phyloP scores from a whole-genome alignment of 2,329 filamentous ascomycete genomes.

The Ciborinia camelliae region DNA sequence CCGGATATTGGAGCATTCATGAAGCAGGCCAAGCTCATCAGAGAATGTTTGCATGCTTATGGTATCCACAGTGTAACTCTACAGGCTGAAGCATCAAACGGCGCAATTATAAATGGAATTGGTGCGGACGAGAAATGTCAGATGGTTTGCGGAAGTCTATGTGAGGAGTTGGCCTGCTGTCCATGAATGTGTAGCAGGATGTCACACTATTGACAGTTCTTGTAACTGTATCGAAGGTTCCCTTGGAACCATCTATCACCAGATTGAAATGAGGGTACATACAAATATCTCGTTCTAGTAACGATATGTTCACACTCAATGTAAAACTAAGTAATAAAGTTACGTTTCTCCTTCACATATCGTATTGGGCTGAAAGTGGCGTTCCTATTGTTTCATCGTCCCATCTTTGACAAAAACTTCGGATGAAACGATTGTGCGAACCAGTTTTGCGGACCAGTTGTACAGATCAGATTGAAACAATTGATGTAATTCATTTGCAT shows the following conservation, averaged over 20 bases:
- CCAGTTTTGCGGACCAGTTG: conserved; percentile 13
- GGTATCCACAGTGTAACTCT: conserved; percentile 70
- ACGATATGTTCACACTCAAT: conserved; percentile 1
- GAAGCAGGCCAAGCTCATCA: conserved; percentile 57
- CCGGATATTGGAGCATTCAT: conserved; percentile 56
- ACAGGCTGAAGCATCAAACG: conserved; percentile 56
- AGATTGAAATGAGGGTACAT: conserved; percentile 6
- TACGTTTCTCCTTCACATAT: neutral
- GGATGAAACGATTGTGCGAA: conserved; percentile 16
- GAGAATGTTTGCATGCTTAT: conserved; percentile 68
- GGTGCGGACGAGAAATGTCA: conserved; percentile 22
- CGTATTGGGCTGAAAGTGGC: neutral
- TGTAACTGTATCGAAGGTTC: conserved; percentile 1
- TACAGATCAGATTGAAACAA: conserved; percentile 3
- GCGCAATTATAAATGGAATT: conserved; percentile 2
- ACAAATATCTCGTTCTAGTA: conserved; percentile 9
- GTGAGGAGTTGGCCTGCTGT: conserved; percentile 38
- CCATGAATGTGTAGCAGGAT: conserved; percentile 6
- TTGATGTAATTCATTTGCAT: neutral
- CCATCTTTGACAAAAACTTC: conserved; percentile 10
- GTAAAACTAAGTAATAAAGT: conserved; percentile 10
- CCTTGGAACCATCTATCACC: neutral
- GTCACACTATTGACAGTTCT: conserved; percentile 5
- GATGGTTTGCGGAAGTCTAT: conserved; percentile 27
- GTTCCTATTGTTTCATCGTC: conserved; percentile 1